Percentiles rank a stretch among this genome's conserved stretches.
phyloP scores from a whole-genome alignment of 345 rosid species.

The Aethionema arabicum region DNA sequence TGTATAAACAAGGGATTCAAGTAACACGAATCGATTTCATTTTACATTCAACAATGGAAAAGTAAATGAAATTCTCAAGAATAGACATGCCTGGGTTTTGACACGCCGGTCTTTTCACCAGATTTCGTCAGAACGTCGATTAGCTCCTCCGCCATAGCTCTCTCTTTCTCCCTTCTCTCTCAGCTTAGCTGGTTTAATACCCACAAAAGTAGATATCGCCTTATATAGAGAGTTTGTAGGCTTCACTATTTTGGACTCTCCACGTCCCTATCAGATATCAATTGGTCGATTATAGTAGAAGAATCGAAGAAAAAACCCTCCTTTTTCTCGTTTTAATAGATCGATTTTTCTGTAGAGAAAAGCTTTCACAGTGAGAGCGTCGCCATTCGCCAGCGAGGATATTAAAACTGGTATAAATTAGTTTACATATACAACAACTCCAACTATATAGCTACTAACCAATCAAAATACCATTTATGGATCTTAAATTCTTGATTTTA shows the following conservation, averaged over 20 bases:
- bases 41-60: constrained; percentile 4
- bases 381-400: too few relatives aligned
- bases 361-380: too few relatives aligned
- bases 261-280: neutral
- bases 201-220: too few relatives aligned
- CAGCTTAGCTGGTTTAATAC: too few relatives aligned
- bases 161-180: neutral
- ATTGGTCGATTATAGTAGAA: neutral
- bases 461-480: too few relatives aligned
- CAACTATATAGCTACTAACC: too few relatives aligned
- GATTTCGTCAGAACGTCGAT: constrained; percentile 69
- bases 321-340: neutral
- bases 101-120: constrained; percentile 62
- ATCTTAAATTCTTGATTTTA: too few relatives aligned
- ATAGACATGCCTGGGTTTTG: constrained; percentile 67
- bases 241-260: constrained; percentile 4
- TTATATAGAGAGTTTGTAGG: neutral
- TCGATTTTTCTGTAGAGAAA: too few relatives aligned
- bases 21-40: neutral
- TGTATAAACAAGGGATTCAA: constrained; percentile 1
- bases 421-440: too few relatives aligned
- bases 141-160: constrained; percentile 49
- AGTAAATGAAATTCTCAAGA: neutral
- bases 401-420: too few relatives aligned
- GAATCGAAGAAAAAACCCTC: neutral